Evolutionary conservation across 805 yeast genomes (phyloP).

Genomic region (Sporopachydermia quercuum): DNA sequence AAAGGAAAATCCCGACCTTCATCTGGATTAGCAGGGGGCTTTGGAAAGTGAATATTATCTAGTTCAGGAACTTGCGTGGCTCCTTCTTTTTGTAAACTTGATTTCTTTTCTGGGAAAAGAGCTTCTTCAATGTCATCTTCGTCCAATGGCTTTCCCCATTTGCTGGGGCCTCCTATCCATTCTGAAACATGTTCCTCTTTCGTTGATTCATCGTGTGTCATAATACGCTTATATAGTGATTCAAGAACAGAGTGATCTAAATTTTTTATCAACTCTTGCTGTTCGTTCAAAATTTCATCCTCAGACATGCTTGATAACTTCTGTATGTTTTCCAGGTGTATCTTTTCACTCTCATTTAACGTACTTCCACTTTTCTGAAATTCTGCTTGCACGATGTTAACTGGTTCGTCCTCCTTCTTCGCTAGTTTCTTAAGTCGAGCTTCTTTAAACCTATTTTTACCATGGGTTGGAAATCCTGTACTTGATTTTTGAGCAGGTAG

Average conservation of each 20-base stretch:
- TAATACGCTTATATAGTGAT: slow-evolving; percentile 32
- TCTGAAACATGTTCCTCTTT: slow-evolving; percentile 18
- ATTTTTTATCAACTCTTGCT: slow-evolving; percentile 47
- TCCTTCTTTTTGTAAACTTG: too few relatives aligned
- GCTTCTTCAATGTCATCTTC: slow-evolving; percentile 2
- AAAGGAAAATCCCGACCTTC: slow-evolving; percentile 23
- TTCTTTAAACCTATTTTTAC: background rate
- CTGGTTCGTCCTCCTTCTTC: background rate
- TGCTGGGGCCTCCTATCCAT: slow-evolving; percentile 18
- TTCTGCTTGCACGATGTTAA: background rate
- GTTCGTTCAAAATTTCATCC: slow-evolving; percentile 49
- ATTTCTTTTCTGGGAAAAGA: slow-evolving; percentile 5
- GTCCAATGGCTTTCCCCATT: slow-evolving; percentile 10
- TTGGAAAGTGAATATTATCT: slow-evolving; percentile 45
- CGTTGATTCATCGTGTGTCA: slow-evolving; percentile 23
- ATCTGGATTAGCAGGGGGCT: slow-evolving; percentile 24
- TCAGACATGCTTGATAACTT: slow-evolving; percentile 45
- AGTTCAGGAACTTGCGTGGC: slow-evolving; percentile 19
- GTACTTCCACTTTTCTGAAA: background rate
- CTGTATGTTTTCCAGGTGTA: slow-evolving; percentile 62
- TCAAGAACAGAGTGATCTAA: slow-evolving; percentile 58
- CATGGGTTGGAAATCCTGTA: background rate
- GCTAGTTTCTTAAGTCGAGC: background rate
- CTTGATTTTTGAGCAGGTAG: background rate
- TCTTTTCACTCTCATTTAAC: slow-evolving; percentile 51